Base-by-base conservation (phyloP, 139 green algal genomes). In the Tetradesmus lagerheimii region DNA sequence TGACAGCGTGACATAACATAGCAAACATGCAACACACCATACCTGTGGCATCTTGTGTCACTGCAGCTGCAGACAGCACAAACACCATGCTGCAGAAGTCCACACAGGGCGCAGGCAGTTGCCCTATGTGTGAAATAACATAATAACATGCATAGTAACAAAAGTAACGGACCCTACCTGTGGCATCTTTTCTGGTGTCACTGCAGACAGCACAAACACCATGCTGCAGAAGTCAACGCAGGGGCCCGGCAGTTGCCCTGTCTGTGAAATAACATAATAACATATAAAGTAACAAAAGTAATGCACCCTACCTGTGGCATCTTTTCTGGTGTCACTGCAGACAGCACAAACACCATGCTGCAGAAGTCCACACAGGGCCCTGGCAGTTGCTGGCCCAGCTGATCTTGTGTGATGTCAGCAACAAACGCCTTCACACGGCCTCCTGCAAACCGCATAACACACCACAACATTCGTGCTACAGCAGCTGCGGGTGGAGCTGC, bases 121-220 rank as follows among this genome's bases (percentile, higher is more conserved):
- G 34, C 25, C 5, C 4, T 27, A 8, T 64, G 6, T 31, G 14
- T 57, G 14, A 57, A 9, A 57, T 57, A 57, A 57, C 45, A 57
- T 50, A n/a, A n/a, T n/a, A n/a, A n/a, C 57, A 71, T 9, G 23
- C n/a, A 3, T 29, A 29, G 53, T 62, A 62, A 80, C 74, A n/a
- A n/a, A n/a, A n/a, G n/a, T n/a, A n/a, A n/a, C n/a, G n/a, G n/a
- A n/a, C n/a, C n/a, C n/a, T n/a, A n/a, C n/a, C n/a, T n/a, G n/a
- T n/a, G n/a, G 85, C 95, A 98, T 97, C 9, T 91, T 93, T 27
- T 94, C 90, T 0, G 96, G 96, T 16, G 94, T 90, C 11, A 99
- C 96, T 1, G 98, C 98, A 0, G 96, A 99, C 74, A 99, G 93
- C 38, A 99, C 96, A 93, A 99, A 99, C 0, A 99, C 87, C 37